Base-by-base conservation (phyloP, 2,329 filamentous ascomycete species). In the Sordariomycetes sp. region DNA sequence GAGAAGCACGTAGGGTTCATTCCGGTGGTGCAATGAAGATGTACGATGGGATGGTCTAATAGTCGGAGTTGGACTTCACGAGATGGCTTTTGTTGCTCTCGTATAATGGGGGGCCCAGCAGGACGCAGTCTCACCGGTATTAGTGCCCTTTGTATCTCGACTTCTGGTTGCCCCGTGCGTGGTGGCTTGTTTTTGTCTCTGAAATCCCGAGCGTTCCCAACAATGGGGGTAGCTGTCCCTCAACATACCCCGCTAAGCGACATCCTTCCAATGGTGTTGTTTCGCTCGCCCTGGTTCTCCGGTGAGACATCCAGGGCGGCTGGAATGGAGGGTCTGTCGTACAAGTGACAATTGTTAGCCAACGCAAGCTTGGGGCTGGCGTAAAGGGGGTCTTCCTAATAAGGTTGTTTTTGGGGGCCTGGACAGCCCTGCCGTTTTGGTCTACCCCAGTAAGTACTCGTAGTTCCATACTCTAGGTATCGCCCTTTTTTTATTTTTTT, bases 161-260 rank as follows among this genome's bases (percentile, higher is more conserved):
- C n/a, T 17, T 34, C 22, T 13, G 39, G 7, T 45, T 55, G 15
- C 25, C 32, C 24, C 32, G 28, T 35, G 39, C 39, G 39, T n/a
- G 22, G 52, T 22, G 7, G 32, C 1, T 54, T 36, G 34, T 54
- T n/a, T n/a, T 48, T 45, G 39, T n/a, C 42, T 45, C 25, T n/a
- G n/a, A 17, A 12, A 36, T 42, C n/a, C n/a, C 20, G 36, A 13
- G 54, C 36, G 54, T 55, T 55, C 54, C 35, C 54, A 55, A 55
- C 54, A 55, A n/a, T 55, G 54, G n/a, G 36, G 52, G 20, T n/a
- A 13, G 36, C 42, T 22, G 22, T n/a, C n/a, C 45, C 54, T 55
- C 54, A 55, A 55, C 54, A 48, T 55, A 24, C 54, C 34, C 52
- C 28, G 13, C 15, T 10, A 39, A 39, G 5, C 34, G 10, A 42